Conservation (phyloP, 208 protist species). For the Sergeia podlipaevii region DNA sequence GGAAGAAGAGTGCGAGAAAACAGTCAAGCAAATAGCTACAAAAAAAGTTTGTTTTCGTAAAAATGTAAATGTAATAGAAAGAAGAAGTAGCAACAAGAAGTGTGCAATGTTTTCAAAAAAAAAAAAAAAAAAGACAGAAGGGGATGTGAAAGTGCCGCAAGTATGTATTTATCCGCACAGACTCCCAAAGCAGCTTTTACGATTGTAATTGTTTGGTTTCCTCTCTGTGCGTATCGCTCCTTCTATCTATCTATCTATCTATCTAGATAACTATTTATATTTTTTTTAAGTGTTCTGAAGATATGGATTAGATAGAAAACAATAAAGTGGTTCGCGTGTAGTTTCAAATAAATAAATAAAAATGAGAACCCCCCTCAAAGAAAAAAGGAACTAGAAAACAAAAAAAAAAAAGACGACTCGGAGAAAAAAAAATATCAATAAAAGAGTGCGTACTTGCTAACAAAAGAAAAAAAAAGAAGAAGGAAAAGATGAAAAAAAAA, state of each 20-base stretch:
- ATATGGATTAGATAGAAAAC: no score
- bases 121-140: conserved; percentile 2
- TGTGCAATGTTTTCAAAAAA: neutral
- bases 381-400: neutral
- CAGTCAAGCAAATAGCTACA: neutral
- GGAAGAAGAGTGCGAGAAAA: neutral
- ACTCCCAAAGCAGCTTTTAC: no score
- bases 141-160: neutral
- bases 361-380: neutral
- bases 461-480: conserved; percentile 4
- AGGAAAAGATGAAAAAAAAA: conserved; percentile 11
- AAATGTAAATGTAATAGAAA: neutral
- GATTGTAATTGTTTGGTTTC: no score
- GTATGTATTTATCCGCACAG: no score
- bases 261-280: no score
- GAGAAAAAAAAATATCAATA: neutral
- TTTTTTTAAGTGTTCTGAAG: no score
- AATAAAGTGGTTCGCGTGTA: no score
- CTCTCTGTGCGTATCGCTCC: no score
- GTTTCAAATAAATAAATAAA: no score
- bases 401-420: neutral
- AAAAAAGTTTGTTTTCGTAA: neutral
- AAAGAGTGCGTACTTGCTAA: neutral
- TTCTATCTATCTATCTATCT: no score
- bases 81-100: neutral